A percentile compares a stretch with the other conserved stretches of the same genome.
These are phyloP conservation scores for Fusarium armeniacum DNA, from an alignment of 2,329 filamentous ascomycete species.

Conservation along the genomic window DNA sequence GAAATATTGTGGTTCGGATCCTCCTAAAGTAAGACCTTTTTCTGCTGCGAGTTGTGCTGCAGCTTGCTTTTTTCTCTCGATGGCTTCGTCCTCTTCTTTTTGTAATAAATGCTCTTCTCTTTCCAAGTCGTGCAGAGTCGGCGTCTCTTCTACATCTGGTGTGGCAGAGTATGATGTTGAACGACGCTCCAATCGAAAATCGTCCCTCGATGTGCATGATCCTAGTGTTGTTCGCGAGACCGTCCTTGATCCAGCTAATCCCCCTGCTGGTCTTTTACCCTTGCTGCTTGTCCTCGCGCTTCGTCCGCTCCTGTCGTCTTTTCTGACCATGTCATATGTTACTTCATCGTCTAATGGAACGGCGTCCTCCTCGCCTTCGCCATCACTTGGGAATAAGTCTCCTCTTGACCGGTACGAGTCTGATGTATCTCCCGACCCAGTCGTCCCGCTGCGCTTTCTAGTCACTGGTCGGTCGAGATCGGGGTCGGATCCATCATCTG, in stretches of 20 bases:
- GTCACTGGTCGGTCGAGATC: constrained; percentile 51
- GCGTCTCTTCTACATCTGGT: constrained; percentile 57
- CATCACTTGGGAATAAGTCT: constrained; percentile 91
- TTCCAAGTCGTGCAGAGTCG: constrained; percentile 66
- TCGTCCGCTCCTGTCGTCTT: constrained; percentile 77
- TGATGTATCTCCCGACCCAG: constrained; percentile 82
- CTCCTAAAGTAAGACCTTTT: constrained; percentile 59
- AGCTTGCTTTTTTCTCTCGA: constrained; percentile 66
- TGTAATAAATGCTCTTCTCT: constrained; percentile 66
- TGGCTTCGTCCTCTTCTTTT: constrained; percentile 66
- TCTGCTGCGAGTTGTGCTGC: constrained; percentile 66
- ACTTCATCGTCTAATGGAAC: constrained; percentile 95
- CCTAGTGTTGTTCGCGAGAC: constrained; percentile 71
- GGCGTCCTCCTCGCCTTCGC: constrained; percentile 89
- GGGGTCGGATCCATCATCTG: constrained; percentile 52
- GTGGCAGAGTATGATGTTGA: constrained; percentile 52
- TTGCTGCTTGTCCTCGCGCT: constrained; percentile 71
- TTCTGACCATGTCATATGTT: constrained; percentile 82
- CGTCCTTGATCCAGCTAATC: constrained; percentile 62
- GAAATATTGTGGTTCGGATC: constrained; percentile 18
- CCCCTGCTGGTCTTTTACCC: constrained; percentile 64
- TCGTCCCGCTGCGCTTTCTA: constrained; percentile 79
- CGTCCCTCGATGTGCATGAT: constrained; percentile 57
- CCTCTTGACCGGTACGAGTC: constrained; percentile 90
- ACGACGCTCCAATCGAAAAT: constrained; percentile 47